phyloP scores from a whole-genome alignment of 306 rosid genomes.

The Citrullus mucosospermus region DNA sequence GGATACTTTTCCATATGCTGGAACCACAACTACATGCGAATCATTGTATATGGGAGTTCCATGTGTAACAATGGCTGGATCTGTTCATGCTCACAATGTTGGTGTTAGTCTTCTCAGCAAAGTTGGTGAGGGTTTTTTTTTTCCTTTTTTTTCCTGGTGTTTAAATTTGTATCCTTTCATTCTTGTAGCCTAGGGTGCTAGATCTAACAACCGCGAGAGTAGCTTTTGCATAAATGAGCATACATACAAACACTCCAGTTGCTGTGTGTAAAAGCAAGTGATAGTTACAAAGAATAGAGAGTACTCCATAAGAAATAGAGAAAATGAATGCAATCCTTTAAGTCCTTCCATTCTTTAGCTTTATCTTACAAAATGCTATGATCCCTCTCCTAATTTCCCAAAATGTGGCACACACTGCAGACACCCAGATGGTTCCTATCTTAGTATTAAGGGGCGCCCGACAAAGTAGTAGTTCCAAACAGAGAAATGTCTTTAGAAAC shows the following conservation, averaged over 20 bases:
- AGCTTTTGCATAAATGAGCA: not conserved
- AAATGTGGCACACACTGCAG: not conserved
- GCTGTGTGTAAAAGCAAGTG: not conserved
- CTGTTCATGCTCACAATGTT: slow-evolving; percentile 96
- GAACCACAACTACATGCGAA: slow-evolving; percentile 95
- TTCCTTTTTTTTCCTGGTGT: not conserved
- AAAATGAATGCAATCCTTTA: not conserved
- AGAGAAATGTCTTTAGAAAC: not conserved
- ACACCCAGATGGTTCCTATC: not conserved
- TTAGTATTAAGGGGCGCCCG: not conserved
- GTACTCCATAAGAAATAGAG: not conserved
- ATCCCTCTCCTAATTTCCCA: not conserved
- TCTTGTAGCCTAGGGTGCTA: not conserved
- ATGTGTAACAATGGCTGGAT: slow-evolving; percentile 94
- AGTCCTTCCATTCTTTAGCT: not conserved
- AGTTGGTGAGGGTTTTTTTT: slow-evolving; percentile 42
- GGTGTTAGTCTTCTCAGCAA: slow-evolving; percentile 94
- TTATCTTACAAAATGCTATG: not conserved
- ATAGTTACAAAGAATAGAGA: not conserved
- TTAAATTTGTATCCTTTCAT: not conserved
- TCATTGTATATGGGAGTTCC: slow-evolving; percentile 99
- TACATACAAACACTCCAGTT: not conserved
- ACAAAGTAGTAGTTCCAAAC: not conserved
- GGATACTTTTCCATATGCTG: slow-evolving; percentile 99
- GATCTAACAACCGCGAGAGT: not conserved